Conservation (phyloP, 768 basidiomycete species). For the Naganishia friedmannii region DNA sequence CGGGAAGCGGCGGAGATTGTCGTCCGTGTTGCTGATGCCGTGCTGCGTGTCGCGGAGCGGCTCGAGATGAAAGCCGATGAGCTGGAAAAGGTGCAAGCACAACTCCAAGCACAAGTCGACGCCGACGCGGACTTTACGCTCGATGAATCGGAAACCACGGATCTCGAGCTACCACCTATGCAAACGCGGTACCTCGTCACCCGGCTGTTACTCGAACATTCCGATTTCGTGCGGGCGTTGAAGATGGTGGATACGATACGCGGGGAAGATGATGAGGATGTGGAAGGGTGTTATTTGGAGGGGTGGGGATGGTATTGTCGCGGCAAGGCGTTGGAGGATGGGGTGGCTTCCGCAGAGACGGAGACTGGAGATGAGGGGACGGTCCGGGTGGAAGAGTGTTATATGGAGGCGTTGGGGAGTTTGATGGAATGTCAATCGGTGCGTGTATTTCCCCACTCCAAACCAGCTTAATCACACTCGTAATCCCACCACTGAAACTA, state of each 20-base stretch:
- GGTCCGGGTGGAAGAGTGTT: slow-evolving; percentile 67
- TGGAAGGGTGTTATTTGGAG: slow-evolving; percentile 91
- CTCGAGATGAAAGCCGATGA: slow-evolving; percentile 12
- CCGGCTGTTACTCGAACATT: slow-evolving; percentile 77
- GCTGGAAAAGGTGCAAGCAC: not conserved
- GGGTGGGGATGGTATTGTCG: slow-evolving; percentile 84
- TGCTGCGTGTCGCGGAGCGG: slow-evolving; percentile 15
- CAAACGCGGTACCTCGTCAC: slow-evolving; percentile 69
- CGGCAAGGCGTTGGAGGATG: slow-evolving; percentile 46
- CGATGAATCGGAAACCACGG: not conserved
- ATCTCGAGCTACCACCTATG: slow-evolving; percentile 63
- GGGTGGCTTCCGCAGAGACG: slow-evolving; percentile 61
- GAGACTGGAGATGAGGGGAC: slow-evolving; percentile 57
- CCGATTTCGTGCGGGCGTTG: slow-evolving; percentile 68
- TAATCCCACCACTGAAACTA: no score
- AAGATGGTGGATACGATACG: slow-evolving; percentile 74
- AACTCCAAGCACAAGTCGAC: not conserved
- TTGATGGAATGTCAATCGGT: slow-evolving; percentile 79
- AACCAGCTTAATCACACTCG: no score
- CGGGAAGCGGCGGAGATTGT: slow-evolving; percentile 74
- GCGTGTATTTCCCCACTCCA: no score
- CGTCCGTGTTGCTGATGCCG: slow-evolving; percentile 13
- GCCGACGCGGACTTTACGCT: not conserved
- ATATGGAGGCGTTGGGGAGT: slow-evolving; percentile 72
- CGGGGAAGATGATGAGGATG: slow-evolving; percentile 75